Base-by-base conservation (phyloP, 1,284 basidiomycete genomes). In the Tylopilus sp. region DNA sequence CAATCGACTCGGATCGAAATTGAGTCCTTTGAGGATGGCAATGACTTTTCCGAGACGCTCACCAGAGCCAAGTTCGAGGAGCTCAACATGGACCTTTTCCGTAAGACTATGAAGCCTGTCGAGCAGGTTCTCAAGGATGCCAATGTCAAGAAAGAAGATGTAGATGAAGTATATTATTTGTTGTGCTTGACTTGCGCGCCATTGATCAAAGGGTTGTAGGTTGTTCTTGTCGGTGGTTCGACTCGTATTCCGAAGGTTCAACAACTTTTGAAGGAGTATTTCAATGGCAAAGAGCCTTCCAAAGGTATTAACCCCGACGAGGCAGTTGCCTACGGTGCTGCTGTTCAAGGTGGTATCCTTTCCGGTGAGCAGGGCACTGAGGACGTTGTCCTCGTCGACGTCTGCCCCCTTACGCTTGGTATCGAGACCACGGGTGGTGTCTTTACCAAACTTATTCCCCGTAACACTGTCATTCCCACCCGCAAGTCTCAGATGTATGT, bases 221-320 rank as follows among this genome's bases (percentile, higher is more conserved):
- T 89, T 52, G 86, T 89, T 30, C 89, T 97, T 49, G 94, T 98
- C 55, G 95, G 95, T 74, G 95, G 95, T 71, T 98, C 95, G 12
- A 97, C 95, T 56, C 92, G 95, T 85, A 98, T 98, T 62, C 95
- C 95, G 71, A 97, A 96, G 79, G 92, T 97, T 56, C 95, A 97
- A 69, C 89, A 95, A 66, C 88, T 98, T 65, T 82, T 98, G 68
- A 92, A 92, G 75, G 92, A 95, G 66, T 95, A 83, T 78, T 96
- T 96, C 68, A 63, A 65, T 0, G 87, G 89, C 69, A 95, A 92
- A 76, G 92, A 95, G 69, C 90, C 90, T 26, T 90, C 88, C 47
- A 92, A 90, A 79, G 88, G 90, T 57, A 93, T 94, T 71, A 96
- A 97, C 79, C 92, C 93, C 45, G 93, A 97, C 67, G 92, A 95